Evolutionary conservation across 2,329 filamentous ascomycete genomes (phyloP).

Genomic region (Nigrospora sphaerica): DNA sequence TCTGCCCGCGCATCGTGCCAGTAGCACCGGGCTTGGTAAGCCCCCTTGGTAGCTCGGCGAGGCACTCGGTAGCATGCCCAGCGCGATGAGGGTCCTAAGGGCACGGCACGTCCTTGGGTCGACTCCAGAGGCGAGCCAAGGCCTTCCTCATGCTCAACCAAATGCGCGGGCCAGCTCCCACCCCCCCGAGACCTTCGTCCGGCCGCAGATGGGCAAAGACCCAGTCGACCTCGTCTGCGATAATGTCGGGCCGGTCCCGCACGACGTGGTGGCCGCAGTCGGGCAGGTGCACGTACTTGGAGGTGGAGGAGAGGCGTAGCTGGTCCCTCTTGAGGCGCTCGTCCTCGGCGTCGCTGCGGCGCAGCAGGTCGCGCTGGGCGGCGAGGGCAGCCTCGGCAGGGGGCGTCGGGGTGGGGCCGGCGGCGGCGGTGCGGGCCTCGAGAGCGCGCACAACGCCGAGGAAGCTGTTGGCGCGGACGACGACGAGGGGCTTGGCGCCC

Average conservation of each 20-base stretch:
- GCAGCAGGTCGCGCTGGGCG: slow-evolving; percentile 11
- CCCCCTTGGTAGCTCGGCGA: too few species aligned
- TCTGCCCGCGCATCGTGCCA: too few species aligned
- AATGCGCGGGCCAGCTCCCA: too few species aligned
- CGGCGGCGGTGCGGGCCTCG: slow-evolving; percentile 3
- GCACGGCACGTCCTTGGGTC: too few species aligned
- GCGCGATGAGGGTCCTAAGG: too few species aligned
- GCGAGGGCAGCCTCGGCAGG: background rate
- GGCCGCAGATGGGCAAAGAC: slow-evolving; percentile 7
- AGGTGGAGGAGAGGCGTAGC: slow-evolving; percentile 11
- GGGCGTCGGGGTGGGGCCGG: background rate
- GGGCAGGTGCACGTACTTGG: slow-evolving; percentile 13
- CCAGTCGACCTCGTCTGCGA: slow-evolving; percentile 18
- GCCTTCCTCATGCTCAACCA: too few species aligned
- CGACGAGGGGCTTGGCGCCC: slow-evolving; percentile 14
- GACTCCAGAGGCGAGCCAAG: too few species aligned
- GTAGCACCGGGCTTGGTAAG: too few species aligned
- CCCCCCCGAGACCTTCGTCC: too few species aligned
- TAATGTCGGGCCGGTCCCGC: slow-evolving; percentile 14
- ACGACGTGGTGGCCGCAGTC: slow-evolving; percentile 19
- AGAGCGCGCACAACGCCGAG: slow-evolving; percentile 12
- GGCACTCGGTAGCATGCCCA: too few species aligned
- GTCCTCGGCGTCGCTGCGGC: slow-evolving; percentile 13
- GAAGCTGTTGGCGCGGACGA: slow-evolving; percentile 16
- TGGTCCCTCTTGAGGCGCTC: slow-evolving; percentile 18